Evolutionary conservation across 2,329 filamentous ascomycete genomes (phyloP), one percentile per base, ranked within the genome.

Genomic region (Talaromyces pinophilus): DNA sequence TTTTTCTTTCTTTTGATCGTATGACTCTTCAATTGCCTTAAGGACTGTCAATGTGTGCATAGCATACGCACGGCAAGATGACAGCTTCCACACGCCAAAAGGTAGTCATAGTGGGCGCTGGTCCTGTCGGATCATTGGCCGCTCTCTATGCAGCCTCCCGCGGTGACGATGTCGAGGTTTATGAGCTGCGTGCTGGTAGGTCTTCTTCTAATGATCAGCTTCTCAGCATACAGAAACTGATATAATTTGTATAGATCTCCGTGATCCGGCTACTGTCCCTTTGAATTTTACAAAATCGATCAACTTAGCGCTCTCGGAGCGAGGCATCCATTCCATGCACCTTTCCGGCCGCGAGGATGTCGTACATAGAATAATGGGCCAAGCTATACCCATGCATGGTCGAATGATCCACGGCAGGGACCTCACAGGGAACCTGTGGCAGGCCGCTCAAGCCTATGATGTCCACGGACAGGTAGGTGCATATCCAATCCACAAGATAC

Each of bases 251-350:
- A 8, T 10, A 98, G 95, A 99, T 81, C 88, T 98, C 59, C 89
- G 95, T 48, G 89, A 96, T 76, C 89, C 91, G 2, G 86, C 87
- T 2, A 97, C 92, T 0, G 88, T 89, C 35, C 93, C 94, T 2
- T 84, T 98, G 68, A 97, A 97, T 79, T 97, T 97, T 76, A 96
- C 93, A 68, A 96, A 93, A 78, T 98, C 95, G n/a, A 99, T 99
- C 82, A 99, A 99, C 75, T 82, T 99, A 64, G 94, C 95, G 25
- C 84, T 99, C 0, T 98, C 95, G 0, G 93, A 98, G 77, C 88
- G 95, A 67, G 95, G 95, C 38, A 93, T 98, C 77, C 91, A 95
- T 77, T 92, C 94, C 25, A 89, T 99, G 80, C 86, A 87, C 62
- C 83, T 91, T 71, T 87, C 91, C 1, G 86, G 87, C 30, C 85